Base-by-base conservation (phyloP, 2,329 filamentous ascomycete genomes). In the Ophiocordyceps sinensis region DNA sequence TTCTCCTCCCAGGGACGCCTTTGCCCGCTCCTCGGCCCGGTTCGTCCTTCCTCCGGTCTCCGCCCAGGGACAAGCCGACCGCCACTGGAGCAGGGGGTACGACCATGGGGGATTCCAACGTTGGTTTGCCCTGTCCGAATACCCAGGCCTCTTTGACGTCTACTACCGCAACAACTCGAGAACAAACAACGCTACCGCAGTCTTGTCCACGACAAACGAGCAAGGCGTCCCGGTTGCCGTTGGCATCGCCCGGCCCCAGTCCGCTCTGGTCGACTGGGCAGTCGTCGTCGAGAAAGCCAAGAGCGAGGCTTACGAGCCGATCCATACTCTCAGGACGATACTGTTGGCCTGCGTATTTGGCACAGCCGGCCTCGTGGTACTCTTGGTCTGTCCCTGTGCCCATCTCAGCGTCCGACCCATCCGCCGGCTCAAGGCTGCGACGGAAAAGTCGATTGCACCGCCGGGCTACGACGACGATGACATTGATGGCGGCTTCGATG, bases 311-410 rank as follows among this genome's bases (percentile, higher is more conserved):
- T 87, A 82, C 62, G 67, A 69, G 8, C 83, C 87, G 0, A 87
- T 94, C 43, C 62, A 68, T 26, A 78, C 76, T 17, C 67, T 94
- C n/a, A 77, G 84, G 17, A 79, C 81, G 38, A 85, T 94, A 39
- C 72, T 95, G 2, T 61, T 94, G 2, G 85, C 77, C 5, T 94
- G 85, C 45, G 82, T 94, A 0, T 93, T 94, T 55, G 85, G 82
- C 1, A 89, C 86, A 0, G 72, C 80, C 12, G 87, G 81, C 0
- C 68, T 82, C 5, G 73, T 93, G 40, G 56, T 87, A 3, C 46
- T 93, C 9, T 57, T 93, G 2, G 70, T 85, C 3, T 72, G 88
- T 31, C 85, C 87, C 0, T 77, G 87, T 31, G 85, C 87, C 2
- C 87, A 94, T 55, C 75, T 82, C 44, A 83, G 83, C 38, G 85